Evolutionary conservation across 1,284 basidiomycete species (phyloP), one percentile per base, ranked within the genome.

Genomic region (Cutaneotrichosporon arboriforme): DNA sequence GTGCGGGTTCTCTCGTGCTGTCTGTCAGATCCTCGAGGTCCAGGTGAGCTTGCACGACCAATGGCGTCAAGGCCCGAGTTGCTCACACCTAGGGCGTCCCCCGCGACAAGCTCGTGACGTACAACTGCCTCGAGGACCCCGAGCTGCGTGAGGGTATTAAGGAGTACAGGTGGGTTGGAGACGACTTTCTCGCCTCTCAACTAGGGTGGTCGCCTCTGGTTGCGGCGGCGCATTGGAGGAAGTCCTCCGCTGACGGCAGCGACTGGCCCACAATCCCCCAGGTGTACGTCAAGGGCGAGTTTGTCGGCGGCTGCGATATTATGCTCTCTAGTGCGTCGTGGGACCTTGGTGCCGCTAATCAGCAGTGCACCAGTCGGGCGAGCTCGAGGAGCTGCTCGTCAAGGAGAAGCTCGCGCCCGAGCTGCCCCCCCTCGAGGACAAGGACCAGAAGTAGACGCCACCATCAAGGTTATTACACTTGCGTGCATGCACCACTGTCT

Each of bases 181-280:
- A 34, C 17, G 7, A 7, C n/a, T n/a, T n/a, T n/a, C n/a, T n/a
- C 9, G 39, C 13, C 20, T 31, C 22, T 13, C 26, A 34, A 23
- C 18, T 23, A 26, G 21, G 15, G n/a, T 34, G 10, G 17, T 33
- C 10, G 40, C n/a, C n/a, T n/a, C n/a, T n/a, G n/a, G n/a, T n/a
- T n/a, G n/a, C n/a, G n/a, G n/a, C n/a, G n/a, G n/a, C n/a, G n/a
- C n/a, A n/a, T n/a, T n/a, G 14, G 21, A 4, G 12, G 10, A 14
- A 23, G 22, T n/a, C 13, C 8, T 8, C 14, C 22, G 48, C 62
- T 65, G 50, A 65, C n/a, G 34, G 37, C 66, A 94, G 90, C 43
- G 89, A 93, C 67, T 98, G 94, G 94, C 94, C 94, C 15, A 98
- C 94, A 17, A 87, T 98, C 61, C 96, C 96, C 12, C 94, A 98